Evolutionary conservation across 2,329 filamentous ascomycete species (phyloP).

Genomic region (Pseudocercospora crystallina): DNA sequence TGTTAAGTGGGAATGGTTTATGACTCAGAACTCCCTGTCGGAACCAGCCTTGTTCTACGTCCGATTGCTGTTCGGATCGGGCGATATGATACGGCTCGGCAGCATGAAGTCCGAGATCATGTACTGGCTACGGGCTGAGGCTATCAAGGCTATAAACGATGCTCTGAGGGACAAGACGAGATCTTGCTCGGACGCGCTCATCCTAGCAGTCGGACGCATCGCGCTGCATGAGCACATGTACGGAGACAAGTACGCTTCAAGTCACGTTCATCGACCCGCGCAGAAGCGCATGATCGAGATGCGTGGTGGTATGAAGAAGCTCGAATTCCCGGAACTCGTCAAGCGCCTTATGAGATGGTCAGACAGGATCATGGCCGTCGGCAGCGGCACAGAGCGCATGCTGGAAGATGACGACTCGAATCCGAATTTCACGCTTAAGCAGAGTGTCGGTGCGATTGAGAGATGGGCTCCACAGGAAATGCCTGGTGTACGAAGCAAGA

Average conservation of each 20-base stretch:
- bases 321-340: slow-evolving; percentile 34
- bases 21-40: slow-evolving; percentile 34
- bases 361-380: slow-evolving; percentile 35
- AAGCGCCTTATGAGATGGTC: slow-evolving; percentile 36
- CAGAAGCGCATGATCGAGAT: slow-evolving; percentile 36
- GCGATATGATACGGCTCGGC: slow-evolving; percentile 32
- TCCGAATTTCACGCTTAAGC: slow-evolving; percentile 25
- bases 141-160: slow-evolving; percentile 32
- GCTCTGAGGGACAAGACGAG: slow-evolving; percentile 24
- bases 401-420: slow-evolving; percentile 31
- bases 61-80: slow-evolving; percentile 34
- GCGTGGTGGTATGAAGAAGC: slow-evolving; percentile 32
- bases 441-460: slow-evolving; percentile 33
- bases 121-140: slow-evolving; percentile 31
- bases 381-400: slow-evolving; percentile 30
- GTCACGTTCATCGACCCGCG: slow-evolving; percentile 33
- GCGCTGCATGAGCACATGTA: slow-evolving; percentile 37
- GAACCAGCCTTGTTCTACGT: slow-evolving; percentile 38
- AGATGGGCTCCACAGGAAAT: slow-evolving; percentile 33
- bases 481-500: slow-evolving; percentile 30
- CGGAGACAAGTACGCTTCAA: slow-evolving; percentile 32
- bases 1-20: slow-evolving; percentile 34
- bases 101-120: slow-evolving; percentile 23
- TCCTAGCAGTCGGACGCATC: slow-evolving; percentile 35
- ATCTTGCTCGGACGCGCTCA: slow-evolving; percentile 26